These are phyloP conservation scores for Asparagopsis taxiformis DNA, from an alignment of 31 red algal genomes.

Conservation along the genomic window DNA sequence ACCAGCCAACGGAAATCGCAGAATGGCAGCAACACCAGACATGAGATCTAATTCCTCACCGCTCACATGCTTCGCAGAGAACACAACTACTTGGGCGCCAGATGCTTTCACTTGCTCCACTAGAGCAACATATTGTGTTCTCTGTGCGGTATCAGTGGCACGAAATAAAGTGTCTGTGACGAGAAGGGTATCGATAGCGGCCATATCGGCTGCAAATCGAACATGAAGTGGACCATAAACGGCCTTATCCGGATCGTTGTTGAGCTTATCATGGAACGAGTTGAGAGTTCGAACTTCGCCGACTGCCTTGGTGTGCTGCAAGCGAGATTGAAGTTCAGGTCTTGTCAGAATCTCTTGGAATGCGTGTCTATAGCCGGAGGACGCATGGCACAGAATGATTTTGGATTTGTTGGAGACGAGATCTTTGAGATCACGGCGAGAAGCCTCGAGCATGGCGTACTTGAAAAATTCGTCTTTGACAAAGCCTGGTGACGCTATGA, in stretches of 20 bases:
- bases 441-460: constrained; percentile 72
- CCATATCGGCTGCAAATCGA: constrained; percentile 63
- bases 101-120: constrained; percentile 71
- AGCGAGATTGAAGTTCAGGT: constrained; percentile 55
- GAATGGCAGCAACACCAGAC: constrained; percentile 86
- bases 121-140: constrained; percentile 71
- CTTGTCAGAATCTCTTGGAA: constrained; percentile 81
- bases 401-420: constrained; percentile 79
- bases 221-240: constrained; percentile 89
- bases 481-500: constrained; percentile 93
- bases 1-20: constrained; percentile 89
- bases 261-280: constrained; percentile 76
- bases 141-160: constrained; percentile 34
- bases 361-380: constrained; percentile 89
- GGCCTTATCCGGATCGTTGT: constrained; percentile 74
- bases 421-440: constrained; percentile 39
- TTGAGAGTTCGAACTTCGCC: constrained; percentile 73
- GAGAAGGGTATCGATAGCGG: constrained; percentile 81
- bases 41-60: constrained; percentile 82
- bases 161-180: constrained; percentile 92
- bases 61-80: constrained; percentile 83
- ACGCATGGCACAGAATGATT: constrained; percentile 74
- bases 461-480: constrained; percentile 93
- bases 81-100: constrained; percentile 68
- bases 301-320: constrained; percentile 75